Percentiles rank a stretch among this genome's conserved stretches.
Evolutionary conservation across 768 basidiomycete genomes (phyloP).

Genomic region (Amanita exitialis): DNA sequence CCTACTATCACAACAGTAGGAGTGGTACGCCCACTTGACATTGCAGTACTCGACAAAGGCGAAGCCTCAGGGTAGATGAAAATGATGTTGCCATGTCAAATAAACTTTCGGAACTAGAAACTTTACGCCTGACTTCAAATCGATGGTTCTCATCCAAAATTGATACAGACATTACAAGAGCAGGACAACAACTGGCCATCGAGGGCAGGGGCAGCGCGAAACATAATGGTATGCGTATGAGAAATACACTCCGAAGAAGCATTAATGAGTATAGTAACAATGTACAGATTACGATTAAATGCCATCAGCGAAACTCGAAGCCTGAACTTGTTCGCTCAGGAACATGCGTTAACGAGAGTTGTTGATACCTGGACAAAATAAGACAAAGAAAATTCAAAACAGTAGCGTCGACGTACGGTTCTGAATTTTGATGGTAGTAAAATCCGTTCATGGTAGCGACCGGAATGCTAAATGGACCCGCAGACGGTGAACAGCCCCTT

Average conservation of each 20-base stretch:
- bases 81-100: background rate
- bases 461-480: constrained; percentile 37
- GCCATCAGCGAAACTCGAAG: constrained; percentile 75
- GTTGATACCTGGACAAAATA: constrained; percentile 60
- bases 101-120: background rate
- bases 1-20: constrained; percentile 38
- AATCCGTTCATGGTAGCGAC: constrained; percentile 81
- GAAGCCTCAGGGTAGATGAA: too few relatives aligned
- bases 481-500: constrained; percentile 34
- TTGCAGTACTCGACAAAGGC: background rate
- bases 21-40: constrained; percentile 7
- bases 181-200: background rate
- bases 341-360: constrained; percentile 73
- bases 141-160: constrained; percentile 1
- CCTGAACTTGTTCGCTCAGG: constrained; percentile 63
- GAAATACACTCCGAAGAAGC: background rate
- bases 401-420: constrained; percentile 53
- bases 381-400: constrained; percentile 5
- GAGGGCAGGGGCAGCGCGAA: constrained; percentile 2
- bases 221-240: background rate
- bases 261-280: constrained; percentile 4
- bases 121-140: background rate
- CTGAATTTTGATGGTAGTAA: constrained; percentile 90
- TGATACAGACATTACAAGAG: constrained; percentile 5
- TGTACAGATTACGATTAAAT: constrained; percentile 1